These are phyloP conservation scores for Goniomonas avonlea DNA, from an alignment of 78 protist species.

Conservation along the genomic window DNA sequence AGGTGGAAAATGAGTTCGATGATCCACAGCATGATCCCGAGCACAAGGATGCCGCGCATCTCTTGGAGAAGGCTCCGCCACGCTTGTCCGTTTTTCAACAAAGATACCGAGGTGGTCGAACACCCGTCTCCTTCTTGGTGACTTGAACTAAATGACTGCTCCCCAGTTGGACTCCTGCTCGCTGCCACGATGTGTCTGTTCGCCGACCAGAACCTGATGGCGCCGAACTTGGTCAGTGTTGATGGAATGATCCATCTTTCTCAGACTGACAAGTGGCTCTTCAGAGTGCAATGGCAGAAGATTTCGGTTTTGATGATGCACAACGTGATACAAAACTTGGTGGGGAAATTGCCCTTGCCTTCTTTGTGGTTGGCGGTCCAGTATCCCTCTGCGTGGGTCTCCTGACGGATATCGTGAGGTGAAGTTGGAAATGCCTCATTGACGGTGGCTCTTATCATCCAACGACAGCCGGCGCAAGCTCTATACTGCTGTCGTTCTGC, in stretches of 20 bases:
- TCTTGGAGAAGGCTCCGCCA: not conserved
- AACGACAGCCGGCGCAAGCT: not conserved
- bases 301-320: not conserved
- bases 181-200: not conserved
- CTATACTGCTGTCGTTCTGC: not conserved
- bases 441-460: not conserved
- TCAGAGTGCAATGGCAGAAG: not conserved
- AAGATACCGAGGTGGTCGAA: not conserved
- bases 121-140: not conserved
- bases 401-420: not conserved
- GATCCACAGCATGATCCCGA: not conserved
- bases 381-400: not conserved
- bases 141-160: not conserved
- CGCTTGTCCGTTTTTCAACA: not conserved
- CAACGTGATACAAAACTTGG: not conserved
- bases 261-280: too few relatives aligned
- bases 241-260: too few relatives aligned
- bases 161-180: not conserved
- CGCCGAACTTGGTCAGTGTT: constrained; percentile 19
- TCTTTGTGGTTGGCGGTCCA: not conserved
- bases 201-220: not conserved
- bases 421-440: not conserved
- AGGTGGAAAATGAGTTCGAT: too few relatives aligned
- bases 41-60: not conserved
- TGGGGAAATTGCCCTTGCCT: not conserved